Percentiles rank a stretch among this genome's conserved stretches.
phyloP scores from a whole-genome alignment of 208 protist genomes.

The Trypanosoma brucei region DNA sequence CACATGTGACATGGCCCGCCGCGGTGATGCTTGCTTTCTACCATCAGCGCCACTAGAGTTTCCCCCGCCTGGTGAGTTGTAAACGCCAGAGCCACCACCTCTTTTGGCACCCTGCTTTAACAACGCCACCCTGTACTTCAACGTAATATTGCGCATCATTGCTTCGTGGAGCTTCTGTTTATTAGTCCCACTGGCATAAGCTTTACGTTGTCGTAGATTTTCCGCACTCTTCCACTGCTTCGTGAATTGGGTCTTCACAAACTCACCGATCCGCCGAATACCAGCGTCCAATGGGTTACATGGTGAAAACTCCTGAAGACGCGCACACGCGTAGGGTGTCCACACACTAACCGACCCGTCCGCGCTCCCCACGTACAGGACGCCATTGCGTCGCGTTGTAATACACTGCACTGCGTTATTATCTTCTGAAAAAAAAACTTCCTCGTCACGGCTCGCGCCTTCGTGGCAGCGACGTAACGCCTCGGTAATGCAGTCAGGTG shows the following conservation, averaged over 20 bases:
- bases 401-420: constrained; percentile 31
- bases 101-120: constrained; percentile 5
- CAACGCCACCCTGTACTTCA: constrained; percentile 19
- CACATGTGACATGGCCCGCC: neutral
- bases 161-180: constrained; percentile 16
- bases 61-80: neutral
- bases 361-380: constrained; percentile 56
- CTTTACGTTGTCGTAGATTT: constrained; percentile 35
- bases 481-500: constrained; percentile 41
- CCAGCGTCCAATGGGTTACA: constrained; percentile 34
- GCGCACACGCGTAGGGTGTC: constrained; percentile 60
- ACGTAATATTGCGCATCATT: constrained; percentile 22
- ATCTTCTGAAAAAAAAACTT: constrained; percentile 6
- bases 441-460: constrained; percentile 24
- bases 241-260: constrained; percentile 45
- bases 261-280: constrained; percentile 32
- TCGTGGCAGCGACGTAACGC: constrained; percentile 33
- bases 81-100: neutral
- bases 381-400: constrained; percentile 57
- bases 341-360: constrained; percentile 68
- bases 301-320: constrained; percentile 58
- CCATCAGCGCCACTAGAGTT: neutral
- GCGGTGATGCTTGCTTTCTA: neutral
- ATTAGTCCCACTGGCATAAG: constrained; percentile 3
- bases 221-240: constrained; percentile 28